phyloP scores from a whole-genome alignment of 441 rosid species.

The Kokia cookei region DNA sequence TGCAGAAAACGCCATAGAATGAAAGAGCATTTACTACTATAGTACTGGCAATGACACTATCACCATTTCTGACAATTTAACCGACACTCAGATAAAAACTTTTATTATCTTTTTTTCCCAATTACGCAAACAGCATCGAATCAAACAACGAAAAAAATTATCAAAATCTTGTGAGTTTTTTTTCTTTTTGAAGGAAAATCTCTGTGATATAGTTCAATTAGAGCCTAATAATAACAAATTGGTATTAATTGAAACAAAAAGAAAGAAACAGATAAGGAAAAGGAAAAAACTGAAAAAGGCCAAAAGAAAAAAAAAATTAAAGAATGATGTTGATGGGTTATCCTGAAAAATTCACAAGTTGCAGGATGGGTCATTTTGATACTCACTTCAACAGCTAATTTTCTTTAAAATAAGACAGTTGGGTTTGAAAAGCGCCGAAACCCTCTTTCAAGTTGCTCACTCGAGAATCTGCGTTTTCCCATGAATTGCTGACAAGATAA shows the following conservation, averaged over 20 bases:
- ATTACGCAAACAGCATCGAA: background rate
- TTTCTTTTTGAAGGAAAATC: background rate
- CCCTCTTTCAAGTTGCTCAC: conserved; percentile 28
- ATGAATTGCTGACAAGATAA: conserved; percentile 35
- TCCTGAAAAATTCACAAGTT: conserved; percentile 34
- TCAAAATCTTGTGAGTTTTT: background rate
- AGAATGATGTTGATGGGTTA: conserved; percentile 48
- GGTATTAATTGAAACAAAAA: conserved; percentile 21
- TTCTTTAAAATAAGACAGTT: conserved; percentile 34
- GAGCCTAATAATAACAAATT: conserved; percentile 21
- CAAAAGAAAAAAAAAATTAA: background rate
- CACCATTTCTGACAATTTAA: conserved; percentile 12
- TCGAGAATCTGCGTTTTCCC: conserved; percentile 29
- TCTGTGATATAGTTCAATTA: background rate
- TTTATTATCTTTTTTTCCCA: conserved; percentile 8
- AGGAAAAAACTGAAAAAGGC: background rate
- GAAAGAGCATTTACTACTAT: conserved; percentile 16
- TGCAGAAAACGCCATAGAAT: conserved; percentile 9
- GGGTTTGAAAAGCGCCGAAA: conserved; percentile 29
- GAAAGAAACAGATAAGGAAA: conserved; percentile 2
- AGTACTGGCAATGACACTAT: conserved; percentile 10
- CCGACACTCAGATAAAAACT: conserved; percentile 14
- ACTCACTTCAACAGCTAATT: conserved; percentile 35
- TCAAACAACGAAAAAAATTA: background rate
- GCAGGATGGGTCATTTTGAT: conserved; percentile 42